Evolutionary conservation across 208 protist species (phyloP).

Genomic region (Angomonas desouzai): DNA sequence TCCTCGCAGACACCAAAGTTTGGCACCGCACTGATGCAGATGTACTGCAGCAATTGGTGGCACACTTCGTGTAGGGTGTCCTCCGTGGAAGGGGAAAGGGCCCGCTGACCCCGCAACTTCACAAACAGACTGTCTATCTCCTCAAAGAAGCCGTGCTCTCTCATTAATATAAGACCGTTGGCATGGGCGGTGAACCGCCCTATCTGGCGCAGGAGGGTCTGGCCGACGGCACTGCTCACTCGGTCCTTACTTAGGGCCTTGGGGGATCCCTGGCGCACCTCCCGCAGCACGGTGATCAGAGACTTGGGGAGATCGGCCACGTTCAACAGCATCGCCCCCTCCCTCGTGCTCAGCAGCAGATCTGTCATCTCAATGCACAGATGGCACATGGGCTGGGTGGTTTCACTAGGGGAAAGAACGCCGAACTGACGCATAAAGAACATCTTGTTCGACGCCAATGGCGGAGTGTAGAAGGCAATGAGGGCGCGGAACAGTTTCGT

Average conservation of each 20-base stretch:
- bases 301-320: slow-evolving; percentile 39
- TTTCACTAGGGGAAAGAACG: slow-evolving; percentile 33
- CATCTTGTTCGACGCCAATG: slow-evolving; percentile 17
- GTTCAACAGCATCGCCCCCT: slow-evolving; percentile 58
- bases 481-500: slow-evolving; percentile 51
- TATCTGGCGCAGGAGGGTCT: slow-evolving; percentile 76
- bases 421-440: slow-evolving; percentile 59
- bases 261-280: slow-evolving; percentile 57
- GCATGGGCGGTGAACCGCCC: slow-evolving; percentile 67
- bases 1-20: slow-evolving; percentile 90
- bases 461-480: slow-evolving; percentile 71
- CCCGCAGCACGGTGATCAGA: slow-evolving; percentile 52
- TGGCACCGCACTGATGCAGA: slow-evolving; percentile 77
- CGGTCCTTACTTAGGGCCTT: slow-evolving; percentile 42
- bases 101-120: slow-evolving; percentile 50
- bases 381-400: slow-evolving; percentile 49
- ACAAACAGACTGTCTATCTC: slow-evolving; percentile 69
- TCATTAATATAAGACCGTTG: slow-evolving; percentile 81
- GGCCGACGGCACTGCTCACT: slow-evolving; percentile 53
- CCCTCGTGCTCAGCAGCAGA: slow-evolving; percentile 65
- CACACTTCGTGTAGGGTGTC: slow-evolving; percentile 80
- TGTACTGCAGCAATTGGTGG: slow-evolving; percentile 62
- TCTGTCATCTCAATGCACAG: slow-evolving; percentile 74
- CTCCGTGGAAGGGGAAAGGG: slow-evolving; percentile 22
- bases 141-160: slow-evolving; percentile 59